Percentiles rank a stretch among this genome's conserved stretches.
Evolutionary conservation across 805 yeast genomes (phyloP).

Genomic region (Wilhelminamyces savonicus): DNA sequence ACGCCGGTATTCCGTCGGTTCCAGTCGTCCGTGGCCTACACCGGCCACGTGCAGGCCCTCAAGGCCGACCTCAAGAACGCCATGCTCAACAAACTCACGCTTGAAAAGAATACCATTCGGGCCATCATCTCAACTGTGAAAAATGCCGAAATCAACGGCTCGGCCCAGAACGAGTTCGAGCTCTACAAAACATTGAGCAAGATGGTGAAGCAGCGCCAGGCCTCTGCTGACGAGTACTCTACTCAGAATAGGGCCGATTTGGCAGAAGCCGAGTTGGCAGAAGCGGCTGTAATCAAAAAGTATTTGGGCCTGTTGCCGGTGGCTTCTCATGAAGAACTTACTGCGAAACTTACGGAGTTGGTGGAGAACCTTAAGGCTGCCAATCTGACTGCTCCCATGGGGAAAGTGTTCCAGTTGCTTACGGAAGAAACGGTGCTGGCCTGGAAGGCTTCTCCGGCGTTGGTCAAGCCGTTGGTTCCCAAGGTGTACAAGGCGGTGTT

Average conservation of each 20-base stretch:
- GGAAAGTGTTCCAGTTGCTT: neutral
- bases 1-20: no score
- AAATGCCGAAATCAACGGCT: conserved; percentile 27
- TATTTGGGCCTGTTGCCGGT: conserved; percentile 40
- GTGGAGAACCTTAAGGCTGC: no score
- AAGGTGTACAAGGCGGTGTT: conserved; percentile 11
- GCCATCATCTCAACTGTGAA: conserved; percentile 36
- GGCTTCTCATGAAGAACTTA: conserved; percentile 38
- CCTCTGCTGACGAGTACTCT: conserved; percentile 43
- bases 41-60: conserved; percentile 12
- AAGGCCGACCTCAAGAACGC: conserved; percentile 18
- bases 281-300: conserved; percentile 34
- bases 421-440: conserved; percentile 11
- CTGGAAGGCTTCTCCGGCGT: conserved; percentile 14
- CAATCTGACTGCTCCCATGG: no score
- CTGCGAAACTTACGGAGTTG: conserved; percentile 19
- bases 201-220: conserved; percentile 42
- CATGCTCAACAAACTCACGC: conserved; percentile 15
- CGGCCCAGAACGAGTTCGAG: conserved; percentile 13
- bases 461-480: conserved; percentile 13
- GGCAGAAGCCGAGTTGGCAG: conserved; percentile 46
- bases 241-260: conserved; percentile 45
- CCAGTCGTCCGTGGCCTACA: conserved; percentile 29
- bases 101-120: conserved; percentile 38
- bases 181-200: conserved; percentile 20